A percentile compares a stretch with the other conserved stretches of the same genome.
Conservation (phyloP, 2,329 filamentous ascomycete genomes). For the Fusarium setosum region DNA sequence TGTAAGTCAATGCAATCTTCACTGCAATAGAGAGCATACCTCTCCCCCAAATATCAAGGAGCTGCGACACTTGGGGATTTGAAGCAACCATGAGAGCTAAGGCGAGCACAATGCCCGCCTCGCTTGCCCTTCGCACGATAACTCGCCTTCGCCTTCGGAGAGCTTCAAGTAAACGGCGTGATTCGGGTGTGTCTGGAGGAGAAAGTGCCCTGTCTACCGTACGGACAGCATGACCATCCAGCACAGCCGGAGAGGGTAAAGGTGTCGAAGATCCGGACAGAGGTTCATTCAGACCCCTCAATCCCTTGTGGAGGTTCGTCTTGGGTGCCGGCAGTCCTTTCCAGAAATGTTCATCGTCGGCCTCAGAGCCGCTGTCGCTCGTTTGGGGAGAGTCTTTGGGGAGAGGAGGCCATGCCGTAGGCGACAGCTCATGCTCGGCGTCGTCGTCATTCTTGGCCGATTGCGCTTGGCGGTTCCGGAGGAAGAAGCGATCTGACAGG, state of each 20-base stretch:
- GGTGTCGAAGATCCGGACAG: conserved; percentile 68
- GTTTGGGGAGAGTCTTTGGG: conserved; percentile 68
- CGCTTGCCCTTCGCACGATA: conserved; percentile 62
- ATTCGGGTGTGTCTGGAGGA: conserved; percentile 26
- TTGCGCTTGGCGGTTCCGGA: conserved; percentile 34
- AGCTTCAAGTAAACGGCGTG: conserved; percentile 37
- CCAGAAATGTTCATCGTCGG: conserved; percentile 91
- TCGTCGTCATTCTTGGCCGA: conserved; percentile 28
- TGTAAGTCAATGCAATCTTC: neutral
- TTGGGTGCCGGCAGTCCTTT: conserved; percentile 86
- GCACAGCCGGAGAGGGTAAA: conserved; percentile 59
- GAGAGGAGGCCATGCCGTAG: conserved; percentile 45
- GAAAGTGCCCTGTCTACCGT: conserved; percentile 31
- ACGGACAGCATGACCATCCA: conserved; percentile 54
- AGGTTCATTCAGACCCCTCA: conserved; percentile 70
- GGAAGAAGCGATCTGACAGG: conserved; percentile 54
- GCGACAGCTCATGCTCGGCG: conserved; percentile 37
- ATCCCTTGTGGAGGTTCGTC: conserved; percentile 79
- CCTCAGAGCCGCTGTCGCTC: conserved; percentile 94
- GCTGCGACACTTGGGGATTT: conserved; percentile 58
- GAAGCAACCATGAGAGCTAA: conserved; percentile 61
- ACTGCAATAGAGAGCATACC: conserved; percentile 51
- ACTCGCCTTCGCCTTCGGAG: conserved; percentile 61
- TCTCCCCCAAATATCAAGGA: conserved; percentile 59
- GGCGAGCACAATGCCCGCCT: conserved; percentile 62